Base-by-base conservation (phyloP, 2,329 filamentous ascomycete species). In the Beauveria australis region DNA sequence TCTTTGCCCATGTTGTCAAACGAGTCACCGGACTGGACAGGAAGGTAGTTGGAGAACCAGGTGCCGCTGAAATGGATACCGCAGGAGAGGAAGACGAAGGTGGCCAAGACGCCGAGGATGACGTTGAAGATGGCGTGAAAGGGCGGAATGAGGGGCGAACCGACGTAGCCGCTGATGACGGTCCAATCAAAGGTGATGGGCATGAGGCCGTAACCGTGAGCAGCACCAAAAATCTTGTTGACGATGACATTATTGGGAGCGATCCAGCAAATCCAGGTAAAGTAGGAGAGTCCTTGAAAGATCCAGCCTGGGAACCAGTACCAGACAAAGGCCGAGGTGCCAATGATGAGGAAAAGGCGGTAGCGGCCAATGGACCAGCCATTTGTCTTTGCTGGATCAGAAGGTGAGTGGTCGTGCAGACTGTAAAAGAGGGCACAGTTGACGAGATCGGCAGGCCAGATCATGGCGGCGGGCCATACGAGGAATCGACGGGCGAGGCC, bases 351-450 rank as follows among this genome's bases (percentile, higher is more conserved):
- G 73, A 88, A 89, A 70, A 83, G 83, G 64, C 78, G 79, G 70
- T 86, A 88, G 56, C 85, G 81, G n/a, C 82, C 80, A 53, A 88
- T 79, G 40, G 68, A 77, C 86, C 87, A 89, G 48, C 86, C 85
- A 66, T 77, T 79, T 26, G 78, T 78, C 59, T 78, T 79, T 52
- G 74, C 68, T 1, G 81, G 79, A 64, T 82, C 76, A 6, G 76
- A 76, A 16, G 69, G 71, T 3, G 74, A 73, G 65, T 78, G 76
- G 61, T 79, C 76, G 64, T 79, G 76, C 46, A 79, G 72, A 44
- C 74, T 78, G 63, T 77, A 74, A 66, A 84, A 78, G 43, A 84
- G 71, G 2, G 79, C 78, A 16, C 77, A 78, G 64, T 80, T 82
- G 61, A 82, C 81, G 14, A 84, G 70, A 22, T 79, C 80, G 53